Evolutionary conservation across 176 grass and related monocot species (phyloP).

Genomic region (Avena eriantha): DNA sequence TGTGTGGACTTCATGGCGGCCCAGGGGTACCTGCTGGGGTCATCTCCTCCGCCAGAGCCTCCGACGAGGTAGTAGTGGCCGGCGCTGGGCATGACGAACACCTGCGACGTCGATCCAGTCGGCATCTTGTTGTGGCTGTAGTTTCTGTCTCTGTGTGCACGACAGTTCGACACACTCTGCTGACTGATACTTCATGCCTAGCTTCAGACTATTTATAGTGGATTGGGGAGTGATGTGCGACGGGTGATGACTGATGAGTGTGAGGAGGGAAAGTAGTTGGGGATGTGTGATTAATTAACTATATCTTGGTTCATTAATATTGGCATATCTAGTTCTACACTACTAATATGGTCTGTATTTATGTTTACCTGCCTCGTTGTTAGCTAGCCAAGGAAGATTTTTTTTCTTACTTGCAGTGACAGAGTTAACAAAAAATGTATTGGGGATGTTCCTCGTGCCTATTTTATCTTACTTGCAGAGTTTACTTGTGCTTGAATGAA

Average conservation of each 20-base stretch:
- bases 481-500: too few species aligned
- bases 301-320: background rate
- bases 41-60: slow-evolving; percentile 9
- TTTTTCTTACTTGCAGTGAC: too few species aligned
- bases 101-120: background rate
- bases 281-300: background rate
- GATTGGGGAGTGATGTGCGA: background rate
- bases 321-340: too few species aligned
- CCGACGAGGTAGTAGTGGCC: background rate
- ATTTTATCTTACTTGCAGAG: too few species aligned
- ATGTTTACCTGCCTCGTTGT: too few species aligned
- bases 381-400: too few species aligned
- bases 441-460: too few species aligned
- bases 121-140: slow-evolving; percentile 7
- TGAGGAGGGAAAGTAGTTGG: background rate
- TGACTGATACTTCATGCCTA: background rate
- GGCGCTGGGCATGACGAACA: slow-evolving; percentile 21
- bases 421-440: too few species aligned
- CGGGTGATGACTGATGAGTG: background rate
- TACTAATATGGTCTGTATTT: too few species aligned
- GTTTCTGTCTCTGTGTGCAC: background rate
- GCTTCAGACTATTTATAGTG: background rate
- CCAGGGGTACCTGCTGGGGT: slow-evolving; percentile 15
- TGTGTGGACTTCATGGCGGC: slow-evolving; percentile 5
- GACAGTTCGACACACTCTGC: background rate